phyloP scores from a whole-genome alignment of 2,329 filamentous ascomycete species.

The Diplocarpon mali region DNA sequence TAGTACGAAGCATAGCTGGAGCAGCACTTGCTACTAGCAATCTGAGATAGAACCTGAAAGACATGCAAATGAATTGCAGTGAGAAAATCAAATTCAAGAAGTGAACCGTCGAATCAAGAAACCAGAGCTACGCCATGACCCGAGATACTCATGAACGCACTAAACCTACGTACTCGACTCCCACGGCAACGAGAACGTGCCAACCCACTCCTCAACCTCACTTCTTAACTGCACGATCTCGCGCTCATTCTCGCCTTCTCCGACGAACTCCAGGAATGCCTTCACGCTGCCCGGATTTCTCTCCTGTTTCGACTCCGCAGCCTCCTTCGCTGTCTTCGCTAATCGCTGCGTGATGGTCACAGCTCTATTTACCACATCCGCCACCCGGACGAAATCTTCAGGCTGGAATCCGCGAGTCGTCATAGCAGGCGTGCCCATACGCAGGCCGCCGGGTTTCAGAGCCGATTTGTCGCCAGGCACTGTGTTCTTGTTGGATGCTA shows the following conservation, averaged over 20 bases:
- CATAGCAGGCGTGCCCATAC: slow-evolving; percentile 96
- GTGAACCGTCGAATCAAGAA: too few relatives aligned
- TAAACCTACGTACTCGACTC: slow-evolving; percentile 25
- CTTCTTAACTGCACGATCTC: slow-evolving; percentile 64
- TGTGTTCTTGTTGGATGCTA: slow-evolving; percentile 99
- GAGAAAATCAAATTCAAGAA: too few relatives aligned
- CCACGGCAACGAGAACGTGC: slow-evolving; percentile 64
- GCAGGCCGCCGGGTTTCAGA: slow-evolving; percentile 81
- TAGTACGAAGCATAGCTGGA: too few relatives aligned
- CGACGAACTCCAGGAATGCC: slow-evolving; percentile 57
- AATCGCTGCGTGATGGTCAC: slow-evolving; percentile 69
- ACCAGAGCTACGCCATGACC: too few relatives aligned
- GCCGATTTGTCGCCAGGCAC: slow-evolving; percentile 92
- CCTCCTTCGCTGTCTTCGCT: slow-evolving; percentile 59
- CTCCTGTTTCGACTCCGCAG: slow-evolving; percentile 54
- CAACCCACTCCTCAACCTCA: slow-evolving; percentile 70
- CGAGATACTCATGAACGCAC: too few relatives aligned
- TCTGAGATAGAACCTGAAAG: too few relatives aligned
- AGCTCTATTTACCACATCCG: slow-evolving; percentile 74
- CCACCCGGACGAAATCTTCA: slow-evolving; percentile 78
- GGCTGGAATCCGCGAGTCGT: slow-evolving; percentile 88
- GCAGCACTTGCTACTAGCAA: too few relatives aligned
- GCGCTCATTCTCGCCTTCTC: slow-evolving; percentile 53
- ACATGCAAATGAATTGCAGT: too few relatives aligned
- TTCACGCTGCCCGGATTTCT: slow-evolving; percentile 55